A percentile compares a stretch with the other conserved stretches of the same genome.
Evolutionary conservation across 1,139 yeast genomes (phyloP).

Genomic region (Hemisphaericaspora lyxosophila): DNA sequence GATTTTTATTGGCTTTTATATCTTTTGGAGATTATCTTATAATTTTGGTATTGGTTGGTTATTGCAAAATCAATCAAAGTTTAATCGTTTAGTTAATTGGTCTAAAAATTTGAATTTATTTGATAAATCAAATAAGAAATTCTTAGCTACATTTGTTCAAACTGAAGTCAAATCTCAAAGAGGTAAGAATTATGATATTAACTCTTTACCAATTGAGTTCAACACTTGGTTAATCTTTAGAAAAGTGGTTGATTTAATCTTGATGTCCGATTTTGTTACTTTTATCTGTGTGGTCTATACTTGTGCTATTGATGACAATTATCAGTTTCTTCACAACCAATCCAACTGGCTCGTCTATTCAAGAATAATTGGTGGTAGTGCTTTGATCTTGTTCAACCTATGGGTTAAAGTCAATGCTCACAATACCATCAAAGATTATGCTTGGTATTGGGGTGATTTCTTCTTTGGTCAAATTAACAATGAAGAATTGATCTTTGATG

Average conservation of each 20-base stretch:
- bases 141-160: conserved; percentile 45
- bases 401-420: conserved; percentile 93
- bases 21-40: conserved; percentile 77
- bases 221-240: conserved; percentile 84
- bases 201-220: conserved; percentile 66
- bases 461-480: conserved; percentile 77
- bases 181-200: conserved; percentile 51
- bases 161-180: conserved; percentile 57
- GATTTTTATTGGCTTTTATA: conserved; percentile 53
- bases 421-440: conserved; percentile 84
- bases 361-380: conserved; percentile 43
- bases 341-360: conserved; percentile 34
- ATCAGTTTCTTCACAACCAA: conserved; percentile 42
- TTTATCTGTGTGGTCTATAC: conserved; percentile 70
- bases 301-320: conserved; percentile 45
- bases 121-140: conserved; percentile 26
- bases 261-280: conserved; percentile 84
- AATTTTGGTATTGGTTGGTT: conserved; percentile 79
- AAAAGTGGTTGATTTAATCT: conserved; percentile 75
- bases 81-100: conserved; percentile 56
- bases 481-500: conserved; percentile 79
- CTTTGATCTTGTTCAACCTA: conserved; percentile 65
- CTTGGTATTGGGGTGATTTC: conserved; percentile 97
- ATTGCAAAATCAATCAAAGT: conserved; percentile 65
- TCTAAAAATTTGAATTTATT: conserved; percentile 52